Base-by-base conservation (phyloP, 2,329 filamentous ascomycete species). In the Xylariales sp. region DNA sequence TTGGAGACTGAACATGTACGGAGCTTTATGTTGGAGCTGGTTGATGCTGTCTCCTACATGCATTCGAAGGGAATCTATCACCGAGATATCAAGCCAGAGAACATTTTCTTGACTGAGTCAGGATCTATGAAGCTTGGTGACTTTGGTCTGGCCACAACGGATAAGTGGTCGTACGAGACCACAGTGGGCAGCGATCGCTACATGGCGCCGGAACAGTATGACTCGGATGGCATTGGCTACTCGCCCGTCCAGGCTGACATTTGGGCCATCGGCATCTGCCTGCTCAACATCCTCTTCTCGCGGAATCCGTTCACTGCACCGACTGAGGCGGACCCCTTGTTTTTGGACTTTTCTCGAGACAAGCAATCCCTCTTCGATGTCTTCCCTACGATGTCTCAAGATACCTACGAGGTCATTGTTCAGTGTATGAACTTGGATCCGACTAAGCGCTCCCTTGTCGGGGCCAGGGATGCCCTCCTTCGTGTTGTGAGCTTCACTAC, bases 71-170 rank as follows among this genome's bases (percentile, higher is more conserved):
- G 88, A 48, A 79, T 97, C 57, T 96, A 89, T 62, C 93, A 98
- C 60, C 87, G 93, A 44, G 93, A 98, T 63, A 96, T 98, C 78
- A 98, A 98, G 70, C 93, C 93, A 1, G 93, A 98, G 74, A 98
- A 98, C 72, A 95, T 98, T 63, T 97, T 98, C 62, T 74, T 98
- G 47, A 86, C 83, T 42, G 78, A 90, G 43, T 78, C 84, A 50
- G 91, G 91, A 38, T 76, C 83, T 27, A 86, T 97, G 85, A 98
- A 98, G 69, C 81, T 98, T 24, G 93, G 93, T 55, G 93, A 98
- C 63, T 95, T 97, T 60, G 93, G 93, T 38, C 74, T 98, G 46
- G 90, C 90, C 36, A 96, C 91, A 10, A 86, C 81, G 6, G 88
- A 95, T 44, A 74, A 81, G 51, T 95, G 88, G 89, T 94, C 88